These are phyloP conservation scores for Zelonia costaricensis DNA, from an alignment of 208 protist species.

Conservation along the genomic window DNA sequence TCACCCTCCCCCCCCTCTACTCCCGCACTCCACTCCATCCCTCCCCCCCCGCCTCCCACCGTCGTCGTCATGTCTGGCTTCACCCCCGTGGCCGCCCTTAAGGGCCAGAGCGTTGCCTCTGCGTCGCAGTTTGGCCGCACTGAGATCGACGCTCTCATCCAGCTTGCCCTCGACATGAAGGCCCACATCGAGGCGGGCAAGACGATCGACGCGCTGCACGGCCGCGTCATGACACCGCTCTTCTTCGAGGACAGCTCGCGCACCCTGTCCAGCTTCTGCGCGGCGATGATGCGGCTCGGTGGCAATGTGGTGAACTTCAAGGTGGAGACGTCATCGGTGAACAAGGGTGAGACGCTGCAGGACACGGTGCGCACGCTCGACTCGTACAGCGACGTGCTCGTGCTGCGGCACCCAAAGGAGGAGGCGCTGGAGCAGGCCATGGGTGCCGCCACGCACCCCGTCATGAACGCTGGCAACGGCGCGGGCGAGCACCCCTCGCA, in stretches of 20 bases:
- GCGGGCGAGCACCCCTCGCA: constrained; percentile 98
- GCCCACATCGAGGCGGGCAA: constrained; percentile 46
- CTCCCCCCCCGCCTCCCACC: background rate
- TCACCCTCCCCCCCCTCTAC: background rate
- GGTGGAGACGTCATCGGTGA: constrained; percentile 71
- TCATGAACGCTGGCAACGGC: constrained; percentile 98
- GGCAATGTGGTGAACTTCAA: constrained; percentile 84
- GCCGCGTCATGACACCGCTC: constrained; percentile 82
- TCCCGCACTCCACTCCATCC: background rate
- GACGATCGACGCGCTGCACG: constrained; percentile 57
- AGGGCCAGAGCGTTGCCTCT: constrained; percentile 61
- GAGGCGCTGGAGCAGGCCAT: constrained; percentile 81
- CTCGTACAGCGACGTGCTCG: constrained; percentile 95
- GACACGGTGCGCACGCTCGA: constrained; percentile 87
- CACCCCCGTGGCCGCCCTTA: constrained; percentile 58
- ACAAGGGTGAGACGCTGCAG: constrained; percentile 85
- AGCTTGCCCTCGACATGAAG: constrained; percentile 55
- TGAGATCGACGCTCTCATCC: constrained; percentile 72
- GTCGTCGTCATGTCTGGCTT: constrained; percentile 19
- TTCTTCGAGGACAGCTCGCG: constrained; percentile 89
- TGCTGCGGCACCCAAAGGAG: constrained; percentile 95
- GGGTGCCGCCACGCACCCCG: constrained; percentile 56
- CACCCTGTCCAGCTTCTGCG: constrained; percentile 81
- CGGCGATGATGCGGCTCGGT: constrained; percentile 83
- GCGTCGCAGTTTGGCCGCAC: constrained; percentile 67